Evolutionary conservation across 108 stramenopile species (phyloP).

Genomic region (Cylindrotheca fusiformis): DNA sequence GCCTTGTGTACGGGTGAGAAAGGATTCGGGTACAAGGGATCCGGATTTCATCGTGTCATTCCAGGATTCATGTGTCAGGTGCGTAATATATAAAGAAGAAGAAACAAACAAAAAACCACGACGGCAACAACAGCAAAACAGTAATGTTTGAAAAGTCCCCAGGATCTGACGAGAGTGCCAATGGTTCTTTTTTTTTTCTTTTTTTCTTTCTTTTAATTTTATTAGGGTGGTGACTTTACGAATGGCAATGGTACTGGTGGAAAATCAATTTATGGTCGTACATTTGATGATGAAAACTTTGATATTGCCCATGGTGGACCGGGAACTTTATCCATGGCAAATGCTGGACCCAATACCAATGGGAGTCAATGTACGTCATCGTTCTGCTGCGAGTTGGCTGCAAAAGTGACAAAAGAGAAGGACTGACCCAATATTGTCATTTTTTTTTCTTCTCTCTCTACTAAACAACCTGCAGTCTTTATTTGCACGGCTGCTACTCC

Average conservation of each 20-base stretch:
- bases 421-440: too few relatives aligned
- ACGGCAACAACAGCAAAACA: too few relatives aligned
- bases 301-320: slow-evolving; percentile 73
- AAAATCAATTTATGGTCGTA: slow-evolving; percentile 88
- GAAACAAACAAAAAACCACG: neutral
- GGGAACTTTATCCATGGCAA: slow-evolving; percentile 62
- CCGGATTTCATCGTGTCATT: slow-evolving; percentile 87
- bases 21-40: slow-evolving; percentile 89
- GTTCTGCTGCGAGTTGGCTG: too few relatives aligned
- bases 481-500: slow-evolving; percentile 95
- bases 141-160: too few relatives aligned
- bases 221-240: slow-evolving; percentile 80
- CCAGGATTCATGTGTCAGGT: slow-evolving; percentile 78
- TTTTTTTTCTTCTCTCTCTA: neutral
- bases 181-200: neutral
- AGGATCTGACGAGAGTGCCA: neutral
- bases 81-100: too few relatives aligned
- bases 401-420: too few relatives aligned
- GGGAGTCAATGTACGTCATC: slow-evolving; percentile 71
- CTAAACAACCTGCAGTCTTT: slow-evolving; percentile 56
- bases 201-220: slow-evolving; percentile 1
- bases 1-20: slow-evolving; percentile 84
- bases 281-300: slow-evolving; percentile 89
- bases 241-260: slow-evolving; percentile 60
- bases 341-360: slow-evolving; percentile 92